Conservation (phyloP, 2,329 filamentous ascomycete species). For the Boeremia exigua region DNA sequence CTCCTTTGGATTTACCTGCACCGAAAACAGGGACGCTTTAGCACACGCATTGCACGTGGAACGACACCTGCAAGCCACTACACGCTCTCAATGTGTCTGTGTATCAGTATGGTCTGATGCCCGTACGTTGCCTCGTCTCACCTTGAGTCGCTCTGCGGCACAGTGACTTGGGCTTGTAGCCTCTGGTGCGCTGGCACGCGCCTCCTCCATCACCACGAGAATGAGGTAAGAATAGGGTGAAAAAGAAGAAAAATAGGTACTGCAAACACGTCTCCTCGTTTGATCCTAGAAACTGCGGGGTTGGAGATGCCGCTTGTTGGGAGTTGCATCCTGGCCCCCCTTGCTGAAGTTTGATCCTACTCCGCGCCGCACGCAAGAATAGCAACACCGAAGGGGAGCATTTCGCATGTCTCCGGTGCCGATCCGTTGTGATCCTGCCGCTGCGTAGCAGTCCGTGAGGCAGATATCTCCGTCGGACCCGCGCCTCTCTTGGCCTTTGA, state of each 20-base stretch:
- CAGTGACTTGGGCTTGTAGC: not conserved
- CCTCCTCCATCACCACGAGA: not conserved
- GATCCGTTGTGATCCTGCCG: not conserved
- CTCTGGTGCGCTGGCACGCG: conserved; percentile 1
- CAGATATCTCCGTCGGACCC: not conserved
- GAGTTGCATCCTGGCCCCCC: not conserved
- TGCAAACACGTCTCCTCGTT: not conserved
- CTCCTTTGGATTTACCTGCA: not conserved
- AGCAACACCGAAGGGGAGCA: not conserved
- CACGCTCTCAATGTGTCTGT: conserved; percentile 8
- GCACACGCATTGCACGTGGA: conserved; percentile 16
- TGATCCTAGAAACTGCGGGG: not conserved
- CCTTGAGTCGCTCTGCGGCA: conserved; percentile 7
- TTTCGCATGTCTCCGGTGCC: not conserved
- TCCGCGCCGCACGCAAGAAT: not conserved
- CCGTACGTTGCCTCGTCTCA: conserved; percentile 1
- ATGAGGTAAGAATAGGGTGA: not conserved
- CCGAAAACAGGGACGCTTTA: conserved; percentile 2
- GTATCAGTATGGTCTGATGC: conserved; percentile 13
- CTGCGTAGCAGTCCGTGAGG: not conserved
- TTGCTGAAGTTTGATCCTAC: conserved; percentile 6
- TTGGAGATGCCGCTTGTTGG: not conserved
- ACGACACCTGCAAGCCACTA: conserved; percentile 11
- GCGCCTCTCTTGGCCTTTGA: not conserved
- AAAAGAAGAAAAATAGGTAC: not conserved